phyloP scores from a whole-genome alignment of 2,329 filamentous ascomycete genomes.

The Aspergillus ibericus region DNA sequence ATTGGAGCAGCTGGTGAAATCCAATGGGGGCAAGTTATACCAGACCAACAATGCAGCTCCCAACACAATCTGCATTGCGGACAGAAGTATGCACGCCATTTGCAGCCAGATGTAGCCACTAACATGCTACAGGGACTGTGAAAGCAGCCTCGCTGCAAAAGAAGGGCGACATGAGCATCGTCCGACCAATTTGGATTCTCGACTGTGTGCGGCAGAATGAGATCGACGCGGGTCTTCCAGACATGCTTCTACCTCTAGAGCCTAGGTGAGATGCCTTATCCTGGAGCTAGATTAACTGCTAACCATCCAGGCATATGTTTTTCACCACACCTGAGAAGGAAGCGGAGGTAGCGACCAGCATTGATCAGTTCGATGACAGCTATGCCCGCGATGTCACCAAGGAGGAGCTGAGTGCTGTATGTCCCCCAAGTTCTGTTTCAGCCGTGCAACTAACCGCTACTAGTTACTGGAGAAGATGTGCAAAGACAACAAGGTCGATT shows the following conservation, averaged over 20 bases:
- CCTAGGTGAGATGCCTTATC: conserved; percentile 39
- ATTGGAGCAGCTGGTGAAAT: conserved; percentile 77
- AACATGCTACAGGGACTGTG: conserved; percentile 53
- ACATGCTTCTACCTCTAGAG: conserved; percentile 65
- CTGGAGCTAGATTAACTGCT: conserved; percentile 34
- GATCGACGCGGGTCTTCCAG: conserved; percentile 52
- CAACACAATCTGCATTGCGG: conserved; percentile 71
- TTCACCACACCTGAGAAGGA: conserved; percentile 61
- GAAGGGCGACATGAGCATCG: conserved; percentile 66
- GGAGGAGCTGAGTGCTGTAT: conserved; percentile 59
- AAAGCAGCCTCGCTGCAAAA: conserved; percentile 84
- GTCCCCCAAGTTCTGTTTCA: conserved; percentile 13
- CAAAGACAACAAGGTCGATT: conserved; percentile 18
- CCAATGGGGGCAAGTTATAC: conserved; percentile 75
- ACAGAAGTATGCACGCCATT: conserved; percentile 59
- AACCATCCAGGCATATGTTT: conserved; percentile 65
- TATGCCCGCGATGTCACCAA: conserved; percentile 69
- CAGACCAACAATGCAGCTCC: conserved; percentile 67
- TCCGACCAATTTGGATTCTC: conserved; percentile 77
- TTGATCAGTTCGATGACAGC: conserved; percentile 80
- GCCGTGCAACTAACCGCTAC: background rate
- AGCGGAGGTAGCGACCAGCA: conserved; percentile 58
- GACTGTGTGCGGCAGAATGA: conserved; percentile 70
- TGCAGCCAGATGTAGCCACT: conserved; percentile 1
- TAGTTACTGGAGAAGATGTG: conserved; percentile 41